These are phyloP conservation scores for Pythium pectinolyticum DNA, from an alignment of 352 stramenopile genomes.

Conservation along the genomic window DNA sequence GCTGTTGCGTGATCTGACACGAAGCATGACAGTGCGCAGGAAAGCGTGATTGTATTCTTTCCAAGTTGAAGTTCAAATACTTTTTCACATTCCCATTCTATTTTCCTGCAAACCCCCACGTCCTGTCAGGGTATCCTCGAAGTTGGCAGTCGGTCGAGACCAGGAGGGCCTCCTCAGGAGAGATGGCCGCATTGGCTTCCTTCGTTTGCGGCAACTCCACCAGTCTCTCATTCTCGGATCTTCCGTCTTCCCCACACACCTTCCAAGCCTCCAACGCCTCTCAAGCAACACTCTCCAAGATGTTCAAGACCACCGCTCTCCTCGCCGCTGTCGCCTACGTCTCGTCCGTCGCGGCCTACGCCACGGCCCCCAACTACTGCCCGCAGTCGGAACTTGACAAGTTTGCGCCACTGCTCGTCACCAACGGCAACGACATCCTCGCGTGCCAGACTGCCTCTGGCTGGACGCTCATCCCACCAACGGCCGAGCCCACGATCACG, in stretches of 20 bases:
- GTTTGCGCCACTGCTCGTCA: constrained; percentile 12
- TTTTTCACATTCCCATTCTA: no score
- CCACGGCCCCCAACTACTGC: constrained; percentile 16
- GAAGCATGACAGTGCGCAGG: background rate
- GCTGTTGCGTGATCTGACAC: background rate
- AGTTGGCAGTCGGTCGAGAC: no score
- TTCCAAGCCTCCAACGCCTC: background rate
- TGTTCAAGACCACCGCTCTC: constrained; percentile 24
- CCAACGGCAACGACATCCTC: constrained; percentile 12
- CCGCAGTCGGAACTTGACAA: constrained; percentile 13
- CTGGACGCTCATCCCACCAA: constrained; percentile 30
- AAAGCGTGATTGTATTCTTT: background rate
- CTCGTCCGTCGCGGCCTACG: constrained; percentile 12
- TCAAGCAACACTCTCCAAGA: constrained; percentile 1
- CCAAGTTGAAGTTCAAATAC: no score
- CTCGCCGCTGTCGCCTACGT: constrained; percentile 14
- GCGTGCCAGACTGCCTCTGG: constrained; percentile 29
- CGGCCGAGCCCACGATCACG: constrained; percentile 17
- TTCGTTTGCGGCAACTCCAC: background rate
- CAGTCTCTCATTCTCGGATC: constrained; percentile 21
- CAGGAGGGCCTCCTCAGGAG: no score
- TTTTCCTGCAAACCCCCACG: no score
- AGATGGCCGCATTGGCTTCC: background rate
- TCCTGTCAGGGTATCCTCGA: no score
- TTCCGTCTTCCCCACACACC: constrained; percentile 14